phyloP scores from a whole-genome alignment of 345 rosid genomes.

The Dipteronia sinensis region DNA sequence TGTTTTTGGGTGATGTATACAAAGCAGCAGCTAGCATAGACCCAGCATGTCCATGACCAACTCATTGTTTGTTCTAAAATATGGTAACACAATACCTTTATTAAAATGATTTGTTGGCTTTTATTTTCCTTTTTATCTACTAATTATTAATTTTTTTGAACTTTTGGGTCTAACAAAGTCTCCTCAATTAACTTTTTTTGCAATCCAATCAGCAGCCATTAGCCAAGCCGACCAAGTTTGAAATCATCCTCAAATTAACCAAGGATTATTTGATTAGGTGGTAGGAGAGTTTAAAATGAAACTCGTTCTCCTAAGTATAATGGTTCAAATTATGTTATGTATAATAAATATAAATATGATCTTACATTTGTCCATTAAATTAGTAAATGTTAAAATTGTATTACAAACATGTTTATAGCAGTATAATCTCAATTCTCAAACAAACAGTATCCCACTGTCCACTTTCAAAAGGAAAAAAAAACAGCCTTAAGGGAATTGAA shows the following conservation, averaged over 20 bases:
- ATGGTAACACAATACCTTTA: neutral
- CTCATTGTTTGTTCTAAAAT: conserved; percentile 4
- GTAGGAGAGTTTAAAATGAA: no score
- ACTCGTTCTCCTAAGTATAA: no score
- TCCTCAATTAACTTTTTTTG: neutral
- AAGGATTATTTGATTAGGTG: no score
- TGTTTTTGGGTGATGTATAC: neutral
- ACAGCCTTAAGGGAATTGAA: neutral
- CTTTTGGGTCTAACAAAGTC: neutral
- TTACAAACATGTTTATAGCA: no score
- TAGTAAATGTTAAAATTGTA: no score
- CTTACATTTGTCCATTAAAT: no score
- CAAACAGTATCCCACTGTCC: no score
- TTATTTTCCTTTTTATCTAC: no score
- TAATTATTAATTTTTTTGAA: neutral
- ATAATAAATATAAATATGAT: no score
- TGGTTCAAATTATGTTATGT: no score
- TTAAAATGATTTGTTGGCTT: conserved; percentile 4
- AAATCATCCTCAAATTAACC: neutral
- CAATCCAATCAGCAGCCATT: neutral
- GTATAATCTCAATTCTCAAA: no score
- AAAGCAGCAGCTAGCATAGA: neutral
- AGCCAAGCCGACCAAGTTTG: neutral
- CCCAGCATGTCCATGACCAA: neutral
- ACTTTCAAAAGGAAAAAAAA: no score